Evolutionary conservation across 768 basidiomycete genomes (phyloP), one percentile per base, ranked within the genome.

Genomic region (Thelephora aurantiotincta): DNA sequence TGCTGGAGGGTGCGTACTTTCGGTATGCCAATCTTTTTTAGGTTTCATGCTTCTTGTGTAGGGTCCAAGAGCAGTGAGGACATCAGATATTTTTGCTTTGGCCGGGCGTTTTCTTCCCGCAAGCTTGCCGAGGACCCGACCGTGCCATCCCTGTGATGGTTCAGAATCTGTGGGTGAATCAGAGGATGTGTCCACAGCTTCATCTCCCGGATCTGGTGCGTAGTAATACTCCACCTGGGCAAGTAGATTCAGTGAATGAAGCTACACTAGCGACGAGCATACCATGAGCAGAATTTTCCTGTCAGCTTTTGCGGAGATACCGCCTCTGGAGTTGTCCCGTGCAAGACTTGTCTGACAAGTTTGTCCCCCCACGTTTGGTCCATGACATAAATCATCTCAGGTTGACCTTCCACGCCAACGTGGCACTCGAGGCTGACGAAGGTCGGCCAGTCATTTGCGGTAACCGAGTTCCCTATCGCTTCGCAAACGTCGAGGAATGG

Each of bases 1-100:
- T 23, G 13, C 14, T 12, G 12, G 30, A n/a, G 14, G 34, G n/a
- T 6, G 52, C 57, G 19, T 53, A 70, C 71, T 57, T 59, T 69
- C 58, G 18, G 52, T 48, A 30, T 72, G 62, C 77, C 78, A 80
- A 6, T 65, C 68, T 48, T 72, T 69, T 6, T 52, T 18, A 6
- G 78, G 78, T 52, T 82, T 80, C 68, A 79, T 66, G 58, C 76
- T 79, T 26, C 76, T 71, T 3, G 75, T 70, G 48, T 80, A 80
- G 55, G 73, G 71, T 1, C 79, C 78, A 6, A 78, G 65, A 3
- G 63, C 66, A 5, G 77, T 75, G 6, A 82, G 69, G 37, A 68
- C 65, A 2, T 72, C 69, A 6, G 72, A 68, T 33, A 80, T 77
- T 52, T 60, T 63, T n/a, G 53, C 22, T 37, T 50, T 30, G 9